These are phyloP conservation scores for Clohesyomyces aquaticus DNA, from an alignment of 495 filamentous ascomycete genomes.

Conservation along the genomic window DNA sequence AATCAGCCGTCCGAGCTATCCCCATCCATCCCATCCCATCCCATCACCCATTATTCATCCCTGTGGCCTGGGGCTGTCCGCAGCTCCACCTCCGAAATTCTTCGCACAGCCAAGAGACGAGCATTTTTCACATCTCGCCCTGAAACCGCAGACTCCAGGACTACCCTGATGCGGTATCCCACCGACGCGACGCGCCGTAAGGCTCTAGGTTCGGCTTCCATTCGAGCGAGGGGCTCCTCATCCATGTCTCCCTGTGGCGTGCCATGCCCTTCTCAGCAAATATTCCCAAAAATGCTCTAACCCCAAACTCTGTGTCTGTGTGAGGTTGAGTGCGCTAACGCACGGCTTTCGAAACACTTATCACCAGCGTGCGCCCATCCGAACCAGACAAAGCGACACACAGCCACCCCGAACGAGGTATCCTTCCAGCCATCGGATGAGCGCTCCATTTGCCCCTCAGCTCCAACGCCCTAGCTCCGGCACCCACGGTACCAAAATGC, in stretches of 20 bases:
- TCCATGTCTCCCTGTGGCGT: not conserved
- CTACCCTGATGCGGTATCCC: constrained; percentile 18
- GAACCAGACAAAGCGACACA: constrained; percentile 1
- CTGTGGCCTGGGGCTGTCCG: too few relatives aligned
- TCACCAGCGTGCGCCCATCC: not conserved
- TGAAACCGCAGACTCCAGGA: not conserved
- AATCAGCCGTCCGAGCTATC: not conserved
- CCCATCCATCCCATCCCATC: constrained; percentile 1
- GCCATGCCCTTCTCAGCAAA: not conserved
- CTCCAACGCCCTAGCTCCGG: not conserved
- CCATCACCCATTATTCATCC: not conserved
- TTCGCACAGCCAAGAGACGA: too few relatives aligned
- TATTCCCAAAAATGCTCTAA: not conserved
- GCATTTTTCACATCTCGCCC: too few relatives aligned
- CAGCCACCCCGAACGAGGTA: not conserved
- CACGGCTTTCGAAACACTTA: not conserved
- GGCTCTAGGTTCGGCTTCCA: constrained; percentile 23
- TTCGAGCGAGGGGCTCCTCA: constrained; percentile 28
- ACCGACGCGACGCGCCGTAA: not conserved
- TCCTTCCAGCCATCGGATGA: constrained; percentile 19
- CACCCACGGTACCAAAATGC: not conserved
- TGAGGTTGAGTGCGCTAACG: too few relatives aligned
- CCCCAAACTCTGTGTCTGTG: too few relatives aligned
- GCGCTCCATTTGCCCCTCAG: constrained; percentile 19
- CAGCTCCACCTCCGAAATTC: too few relatives aligned